These are phyloP conservation scores for Hypoxylon sp. DNA, from an alignment of 2,329 filamentous ascomycete species.

Conservation along the genomic window DNA sequence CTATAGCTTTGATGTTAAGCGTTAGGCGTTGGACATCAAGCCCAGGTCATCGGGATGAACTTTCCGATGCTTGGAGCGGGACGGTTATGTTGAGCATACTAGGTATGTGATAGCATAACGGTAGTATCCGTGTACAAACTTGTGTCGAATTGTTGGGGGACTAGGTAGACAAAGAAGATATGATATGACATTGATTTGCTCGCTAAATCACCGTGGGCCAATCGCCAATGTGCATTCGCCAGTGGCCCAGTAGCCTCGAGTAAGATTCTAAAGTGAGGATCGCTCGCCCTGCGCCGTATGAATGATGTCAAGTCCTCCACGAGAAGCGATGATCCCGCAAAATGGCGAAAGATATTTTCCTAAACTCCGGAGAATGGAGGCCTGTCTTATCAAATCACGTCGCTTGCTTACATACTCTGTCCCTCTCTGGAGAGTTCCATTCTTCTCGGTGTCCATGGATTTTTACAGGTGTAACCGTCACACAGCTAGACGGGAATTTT, in stretches of 20 bases:
- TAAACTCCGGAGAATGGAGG: conserved; percentile 32
- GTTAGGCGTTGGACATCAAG: not conserved
- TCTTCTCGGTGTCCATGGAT: conserved; percentile 17
- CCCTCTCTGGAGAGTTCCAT: not conserved
- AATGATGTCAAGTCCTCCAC: conserved; percentile 25
- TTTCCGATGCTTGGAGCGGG: conserved; percentile 10
- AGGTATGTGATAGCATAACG: conserved; percentile 15
- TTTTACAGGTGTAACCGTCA: conserved; percentile 3
- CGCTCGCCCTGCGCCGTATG: not conserved
- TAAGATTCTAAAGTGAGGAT: not conserved
- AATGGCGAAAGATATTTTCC: conserved; percentile 21
- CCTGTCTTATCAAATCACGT: conserved; percentile 20
- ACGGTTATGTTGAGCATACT: conserved; percentile 9
- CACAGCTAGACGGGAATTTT: conserved; percentile 8
- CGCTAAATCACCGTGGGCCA: not conserved
- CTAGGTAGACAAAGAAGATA: conserved; percentile 3
- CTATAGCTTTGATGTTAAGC: not conserved
- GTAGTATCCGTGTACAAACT: conserved; percentile 12
- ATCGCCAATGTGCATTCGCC: conserved; percentile 3
- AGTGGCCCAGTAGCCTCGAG: conserved; percentile 9
- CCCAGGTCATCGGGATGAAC: conserved; percentile 6
- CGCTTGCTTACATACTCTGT: conserved; percentile 15
- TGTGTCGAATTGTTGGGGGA: conserved; percentile 7
- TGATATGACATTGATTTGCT: conserved; percentile 6
- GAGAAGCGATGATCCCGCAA: conserved; percentile 19